These are phyloP conservation scores for Gardenia jasminoides DNA, from an alignment of 257 asterid genomes.

Conservation along the genomic window DNA sequence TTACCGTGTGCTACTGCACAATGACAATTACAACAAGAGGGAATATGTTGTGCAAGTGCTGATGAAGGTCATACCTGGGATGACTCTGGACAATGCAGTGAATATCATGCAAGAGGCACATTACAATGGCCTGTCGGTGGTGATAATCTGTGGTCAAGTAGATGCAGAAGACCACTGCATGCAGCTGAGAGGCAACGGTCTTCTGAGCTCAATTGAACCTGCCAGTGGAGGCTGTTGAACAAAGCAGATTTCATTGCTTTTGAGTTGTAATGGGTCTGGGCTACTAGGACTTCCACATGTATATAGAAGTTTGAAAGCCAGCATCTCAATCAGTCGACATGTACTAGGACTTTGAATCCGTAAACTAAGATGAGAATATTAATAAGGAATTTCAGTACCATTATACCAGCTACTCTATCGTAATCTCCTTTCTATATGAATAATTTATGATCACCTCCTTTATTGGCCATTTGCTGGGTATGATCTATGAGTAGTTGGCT, in stretches of 20 bases:
- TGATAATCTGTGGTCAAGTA: slow-evolving; percentile 80
- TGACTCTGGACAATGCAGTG: slow-evolving; percentile 88
- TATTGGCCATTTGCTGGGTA: background rate
- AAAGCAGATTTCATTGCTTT: background rate
- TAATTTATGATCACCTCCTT: background rate
- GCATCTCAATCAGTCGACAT: background rate
- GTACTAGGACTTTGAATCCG: background rate
- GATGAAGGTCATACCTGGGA: slow-evolving; percentile 97
- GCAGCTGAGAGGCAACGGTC: slow-evolving; percentile 90
- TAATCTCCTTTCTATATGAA: background rate
- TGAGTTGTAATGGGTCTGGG: slow-evolving; percentile 9
- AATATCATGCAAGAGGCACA: slow-evolving; percentile 98
- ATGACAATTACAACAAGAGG: slow-evolving; percentile 84
- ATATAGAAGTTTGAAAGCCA: slow-evolving; percentile 23
- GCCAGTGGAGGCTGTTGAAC: slow-evolving; percentile 73
- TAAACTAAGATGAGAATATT: background rate
- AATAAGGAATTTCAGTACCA: slow-evolving; percentile 5
- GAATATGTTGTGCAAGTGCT: slow-evolving; percentile 95
- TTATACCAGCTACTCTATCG: background rate
- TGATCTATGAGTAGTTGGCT: background rate
- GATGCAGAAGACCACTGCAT: slow-evolving; percentile 93
- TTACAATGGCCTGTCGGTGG: slow-evolving; percentile 72
- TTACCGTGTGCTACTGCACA: slow-evolving; percentile 82
- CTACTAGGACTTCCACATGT: slow-evolving; percentile 27
- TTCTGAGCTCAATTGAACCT: slow-evolving; percentile 90